Percentiles rank a stretch among this genome's conserved stretches.
These are phyloP conservation scores for Termitomyces sp. DNA, from an alignment of 768 basidiomycete genomes.

Conservation along the genomic window DNA sequence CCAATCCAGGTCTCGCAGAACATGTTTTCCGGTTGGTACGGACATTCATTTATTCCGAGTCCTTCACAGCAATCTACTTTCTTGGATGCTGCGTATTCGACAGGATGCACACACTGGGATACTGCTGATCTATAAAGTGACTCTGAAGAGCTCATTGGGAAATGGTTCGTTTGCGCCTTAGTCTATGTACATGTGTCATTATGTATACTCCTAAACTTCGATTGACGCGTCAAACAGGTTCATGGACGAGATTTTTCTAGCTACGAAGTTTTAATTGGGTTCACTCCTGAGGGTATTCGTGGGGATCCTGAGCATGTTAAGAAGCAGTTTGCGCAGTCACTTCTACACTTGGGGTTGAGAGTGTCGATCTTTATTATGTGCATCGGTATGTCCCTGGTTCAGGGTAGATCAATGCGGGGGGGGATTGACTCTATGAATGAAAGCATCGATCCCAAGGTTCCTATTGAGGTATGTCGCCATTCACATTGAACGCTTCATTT, in stretches of 20 bases:
- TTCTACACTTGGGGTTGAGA: slow-evolving; percentile 30
- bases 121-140: slow-evolving; percentile 40
- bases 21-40: too few species aligned
- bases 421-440: neutral
- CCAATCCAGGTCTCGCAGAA: too few species aligned
- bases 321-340: slow-evolving; percentile 28
- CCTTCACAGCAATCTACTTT: too few species aligned
- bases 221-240: too few species aligned
- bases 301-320: slow-evolving; percentile 37
- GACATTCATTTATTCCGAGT: too few species aligned
- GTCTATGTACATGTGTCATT: too few species aligned
- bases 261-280: slow-evolving; percentile 53
- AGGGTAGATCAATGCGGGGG: too few species aligned
- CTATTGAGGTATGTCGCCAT: slow-evolving; percentile 20
- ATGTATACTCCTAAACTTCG: too few species aligned
- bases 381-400: slow-evolving; percentile 24
- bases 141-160: slow-evolving; percentile 38
- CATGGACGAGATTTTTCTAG: slow-evolving; percentile 47
- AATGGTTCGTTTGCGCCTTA: slow-evolving; percentile 17
- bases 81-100: slow-evolving; percentile 36
- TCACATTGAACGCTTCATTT: neutral
- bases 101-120: slow-evolving; percentile 46
- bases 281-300: slow-evolving; percentile 18
- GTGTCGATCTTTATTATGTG: slow-evolving; percentile 36
- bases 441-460: slow-evolving; percentile 20